Evolutionary conservation across 257 asterid species (phyloP), one percentile per base, ranked within the genome.

Genomic region (Echium plantagineum): DNA sequence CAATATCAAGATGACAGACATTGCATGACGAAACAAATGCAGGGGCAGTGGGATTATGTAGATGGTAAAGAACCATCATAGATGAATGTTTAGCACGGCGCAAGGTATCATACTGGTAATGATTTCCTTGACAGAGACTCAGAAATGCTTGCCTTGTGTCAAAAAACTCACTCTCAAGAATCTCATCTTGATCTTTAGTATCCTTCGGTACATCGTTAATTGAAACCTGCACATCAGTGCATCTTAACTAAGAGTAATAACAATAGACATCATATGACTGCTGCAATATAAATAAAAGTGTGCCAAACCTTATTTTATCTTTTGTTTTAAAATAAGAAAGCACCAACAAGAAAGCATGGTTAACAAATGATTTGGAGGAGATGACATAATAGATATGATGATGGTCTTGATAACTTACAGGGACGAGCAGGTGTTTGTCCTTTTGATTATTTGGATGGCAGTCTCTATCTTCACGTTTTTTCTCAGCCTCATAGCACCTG

Each of bases 41-140:
- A 24, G 99, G 99, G 42, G 94, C 97, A 15, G 99, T 93, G 35
- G 99, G 99, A 79, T 93, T 93, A 78, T 93, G 99, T 65, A 93
- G 96, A 76, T 93, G 99, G 75, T 93, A 93, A 64, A 93, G 90
- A 66, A 89, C 91, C 97, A 93, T 93, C 97, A 93, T 86, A 17
- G 97, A 93, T 17, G 99, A 93, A 77, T 93, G 99, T 78, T 93
- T 93, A 59, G 97, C 97, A 58, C 99, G 80, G 19, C 99, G 93
- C 58, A 93, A 94, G 66, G 99, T 93, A 73, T 93, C 99, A 58
- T 93, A 93, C 63, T 93, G 99, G 71, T 93, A 93, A 76, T 93
- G 95, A 74, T 93, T 93, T 74, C 95, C 99, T 77, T 93, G 99
- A 77, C 97, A 93, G 35, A 93, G 95, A 67, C 94, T 93, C 57